Conservation (phyloP, 2,329 filamentous ascomycete genomes). For the Zymoseptoria passerinii region DNA sequence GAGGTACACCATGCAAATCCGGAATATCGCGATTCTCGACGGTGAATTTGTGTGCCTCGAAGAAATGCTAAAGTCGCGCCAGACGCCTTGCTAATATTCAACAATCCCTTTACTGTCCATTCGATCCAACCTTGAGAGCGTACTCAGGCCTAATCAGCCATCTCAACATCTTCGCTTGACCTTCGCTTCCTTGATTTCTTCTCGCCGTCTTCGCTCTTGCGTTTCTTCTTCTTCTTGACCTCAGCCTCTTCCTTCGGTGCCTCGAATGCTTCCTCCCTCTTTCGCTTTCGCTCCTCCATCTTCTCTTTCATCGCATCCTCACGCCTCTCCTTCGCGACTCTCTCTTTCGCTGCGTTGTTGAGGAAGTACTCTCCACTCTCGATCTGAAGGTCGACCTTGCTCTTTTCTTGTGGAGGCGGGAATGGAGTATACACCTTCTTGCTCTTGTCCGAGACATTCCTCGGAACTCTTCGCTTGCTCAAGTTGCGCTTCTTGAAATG, state of each 20-base stretch:
- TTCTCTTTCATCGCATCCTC: constrained; percentile 78
- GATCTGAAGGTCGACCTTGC: constrained; percentile 96
- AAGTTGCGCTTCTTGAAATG: constrained; percentile 94
- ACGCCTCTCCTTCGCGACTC: constrained; percentile 68
- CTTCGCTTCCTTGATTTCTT: constrained; percentile 38
- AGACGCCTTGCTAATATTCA: neutral
- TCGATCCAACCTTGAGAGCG: neutral
- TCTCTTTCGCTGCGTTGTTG: constrained; percentile 83
- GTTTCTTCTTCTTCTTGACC: constrained; percentile 37
- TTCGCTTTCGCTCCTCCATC: constrained; percentile 79
- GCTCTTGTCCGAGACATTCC: constrained; percentile 81
- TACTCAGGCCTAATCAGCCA: constrained; percentile 10
- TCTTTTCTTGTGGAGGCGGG: constrained; percentile 94
- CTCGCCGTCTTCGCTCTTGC: constrained; percentile 39
- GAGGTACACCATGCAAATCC: neutral
- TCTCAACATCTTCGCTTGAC: constrained; percentile 24
- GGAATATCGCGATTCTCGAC: neutral
- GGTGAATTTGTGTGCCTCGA: neutral
- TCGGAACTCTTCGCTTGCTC: constrained; percentile 71
- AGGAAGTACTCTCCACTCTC: constrained; percentile 97
- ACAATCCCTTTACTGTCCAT: neutral
- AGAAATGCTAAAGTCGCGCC: neutral
- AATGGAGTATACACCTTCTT: constrained; percentile 97
- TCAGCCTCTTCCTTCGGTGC: constrained; percentile 68
- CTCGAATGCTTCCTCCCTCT: constrained; percentile 77